Evolutionary conservation across 2,329 filamentous ascomycete genomes (phyloP).

Genomic region (Apiospora phragmitis): DNA sequence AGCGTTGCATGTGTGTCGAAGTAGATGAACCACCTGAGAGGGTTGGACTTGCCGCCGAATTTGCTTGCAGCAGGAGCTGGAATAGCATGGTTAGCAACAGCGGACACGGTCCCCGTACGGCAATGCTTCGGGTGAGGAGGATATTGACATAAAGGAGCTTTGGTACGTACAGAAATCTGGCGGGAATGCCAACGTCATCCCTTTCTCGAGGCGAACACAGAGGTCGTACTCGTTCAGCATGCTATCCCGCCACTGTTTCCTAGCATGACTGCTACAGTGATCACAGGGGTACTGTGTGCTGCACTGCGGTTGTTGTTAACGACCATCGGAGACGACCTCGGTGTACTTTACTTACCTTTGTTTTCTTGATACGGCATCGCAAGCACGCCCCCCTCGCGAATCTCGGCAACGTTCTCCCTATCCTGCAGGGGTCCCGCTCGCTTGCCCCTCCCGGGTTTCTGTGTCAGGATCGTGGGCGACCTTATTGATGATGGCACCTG

Average conservation of each 20-base stretch:
- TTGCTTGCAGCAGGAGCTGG: conserved; percentile 7
- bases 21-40: conserved; percentile 4
- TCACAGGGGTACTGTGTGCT: conserved; percentile 39
- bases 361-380: conserved; percentile 49
- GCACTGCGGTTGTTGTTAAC: conserved; percentile 29
- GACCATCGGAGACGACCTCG: conserved; percentile 24
- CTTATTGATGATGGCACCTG: conserved; percentile 15
- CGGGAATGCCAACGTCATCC: not conserved
- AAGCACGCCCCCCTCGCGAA: conserved; percentile 51
- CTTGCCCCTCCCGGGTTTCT: conserved; percentile 25
- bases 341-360: conserved; percentile 39
- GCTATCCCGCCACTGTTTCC: conserved; percentile 22
- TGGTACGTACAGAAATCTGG: conserved; percentile 5
- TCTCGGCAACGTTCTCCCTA: conserved; percentile 46
- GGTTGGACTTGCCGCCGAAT: not conserved
- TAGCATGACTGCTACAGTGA: conserved; percentile 16
- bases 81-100: not conserved
- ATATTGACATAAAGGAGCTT: not conserved
- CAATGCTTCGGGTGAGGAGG: not conserved
- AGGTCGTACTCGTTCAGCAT: conserved; percentile 24
- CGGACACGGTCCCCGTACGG: not conserved
- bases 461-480: conserved; percentile 19
- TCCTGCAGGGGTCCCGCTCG: conserved; percentile 30
- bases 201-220: conserved; percentile 22
- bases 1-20: not conserved